Conservation (phyloP, 148 eudicot genomes). For the Persicaria maculosa region DNA sequence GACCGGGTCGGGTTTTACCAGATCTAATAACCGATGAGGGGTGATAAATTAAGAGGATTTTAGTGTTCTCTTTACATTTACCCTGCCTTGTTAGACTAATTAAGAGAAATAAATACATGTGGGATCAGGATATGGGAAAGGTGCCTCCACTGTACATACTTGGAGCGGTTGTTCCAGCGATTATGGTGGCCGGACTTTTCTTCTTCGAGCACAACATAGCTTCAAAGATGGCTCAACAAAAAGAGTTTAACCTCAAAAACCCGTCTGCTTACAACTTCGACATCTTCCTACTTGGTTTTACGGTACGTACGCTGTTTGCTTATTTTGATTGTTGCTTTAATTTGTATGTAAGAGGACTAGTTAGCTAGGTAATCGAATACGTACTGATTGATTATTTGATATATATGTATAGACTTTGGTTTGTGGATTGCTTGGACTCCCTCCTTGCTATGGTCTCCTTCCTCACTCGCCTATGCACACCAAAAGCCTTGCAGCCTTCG, state of each 20-base stretch:
- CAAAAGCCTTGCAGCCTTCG: slow-evolving; percentile 71
- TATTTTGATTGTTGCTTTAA: background rate
- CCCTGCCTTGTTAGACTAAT: background rate
- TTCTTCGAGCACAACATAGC: slow-evolving; percentile 44
- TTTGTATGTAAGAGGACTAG: no score
- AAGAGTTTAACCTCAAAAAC: slow-evolving; percentile 41
- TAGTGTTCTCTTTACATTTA: no score
- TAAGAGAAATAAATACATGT: background rate
- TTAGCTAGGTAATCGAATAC: background rate
- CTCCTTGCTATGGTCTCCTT: slow-evolving; percentile 93
- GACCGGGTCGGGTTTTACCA: no score
- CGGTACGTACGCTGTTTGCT: slow-evolving; percentile 34
- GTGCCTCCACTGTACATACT: slow-evolving; percentile 32
- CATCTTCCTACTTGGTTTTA: slow-evolving; percentile 68
- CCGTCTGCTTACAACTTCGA: slow-evolving; percentile 44
- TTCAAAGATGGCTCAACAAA: slow-evolving; percentile 45
- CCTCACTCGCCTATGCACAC: slow-evolving; percentile 98
- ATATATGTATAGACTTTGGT: slow-evolving; percentile 42
- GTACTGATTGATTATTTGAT: background rate
- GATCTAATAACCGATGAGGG: background rate
- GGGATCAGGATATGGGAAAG: slow-evolving; percentile 32
- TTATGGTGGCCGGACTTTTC: slow-evolving; percentile 39
- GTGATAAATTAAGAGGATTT: no score
- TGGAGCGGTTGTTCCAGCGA: slow-evolving; percentile 40
- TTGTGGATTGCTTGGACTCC: slow-evolving; percentile 82